Base-by-base conservation (phyloP, 1,284 basidiomycete genomes). In the Mycena sp. region DNA sequence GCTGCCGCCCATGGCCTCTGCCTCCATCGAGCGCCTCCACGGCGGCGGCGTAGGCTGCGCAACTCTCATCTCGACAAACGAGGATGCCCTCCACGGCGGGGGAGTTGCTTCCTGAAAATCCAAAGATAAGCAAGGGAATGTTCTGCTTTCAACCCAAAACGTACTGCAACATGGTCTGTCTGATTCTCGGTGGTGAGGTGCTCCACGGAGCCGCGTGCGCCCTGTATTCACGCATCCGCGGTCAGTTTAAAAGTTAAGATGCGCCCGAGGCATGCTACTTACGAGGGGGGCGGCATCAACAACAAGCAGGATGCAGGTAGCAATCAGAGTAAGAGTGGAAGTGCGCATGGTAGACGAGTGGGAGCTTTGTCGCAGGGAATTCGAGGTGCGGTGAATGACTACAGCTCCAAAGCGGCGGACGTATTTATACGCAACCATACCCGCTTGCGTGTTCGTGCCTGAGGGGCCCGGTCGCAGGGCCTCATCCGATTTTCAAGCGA, bases 401-500 rank as follows among this genome's bases (percentile, higher is more conserved):
- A 7, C 11, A 54, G 39, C 64, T 60, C 41, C 10, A 30, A 46
- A 38, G 38, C 30, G 30, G 30, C 30, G 60, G 60, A n/a, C 39
- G 61, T 61, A 64, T 66, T 66, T 70, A 66, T 70, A 70, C 64
- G 9, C 22, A 48, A 56, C 34, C 39, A 25, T 5, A 25, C 8
- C n/a, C 38, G 39, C 57, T 34, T n/a, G 46, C 38, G 39, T 46
- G 56, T 3, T 10, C 46, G 63, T 65, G 20, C 63, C 69, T 70
- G 63, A 60, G 10, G 14, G 46, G 22, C n/a, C 22, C 34, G 5
- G 22, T 44, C 30, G 34, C 52, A 44, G 10, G 18, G 37, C 18
- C 41, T 39, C 25, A n/a, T 69, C 67, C 67, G 62, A 70, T 70
- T 70, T 61, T 48, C 69, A 62, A 66, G 64, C 69, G 69, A 70